Base-by-base conservation (phyloP, 768 basidiomycete species). In the Chalciporus piperatus region DNA sequence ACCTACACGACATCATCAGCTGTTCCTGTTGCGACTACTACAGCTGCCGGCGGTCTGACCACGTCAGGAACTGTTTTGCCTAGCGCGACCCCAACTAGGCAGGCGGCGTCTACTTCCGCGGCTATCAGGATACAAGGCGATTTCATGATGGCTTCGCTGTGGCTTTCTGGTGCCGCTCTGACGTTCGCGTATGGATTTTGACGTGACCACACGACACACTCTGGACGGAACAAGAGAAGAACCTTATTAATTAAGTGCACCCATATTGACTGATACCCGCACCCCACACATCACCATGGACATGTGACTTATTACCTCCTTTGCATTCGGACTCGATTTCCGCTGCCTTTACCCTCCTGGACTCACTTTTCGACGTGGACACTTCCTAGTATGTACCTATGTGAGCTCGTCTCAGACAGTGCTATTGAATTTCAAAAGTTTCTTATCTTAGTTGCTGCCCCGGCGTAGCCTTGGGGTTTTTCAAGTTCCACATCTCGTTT, bases 1-100 rank as follows among this genome's bases (percentile, higher is more conserved):
- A 80, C 82, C 11, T 87, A 84, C 62, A 71, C 75, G 13, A 76
- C 72, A 0, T 14, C 28, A 4, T 3, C 13, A 4, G 49, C 38
- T 23, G 41, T 14, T 9, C 52, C 60, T 2, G 35, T 51, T 17
- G 7, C 60, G 11, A 58, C 66, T 10, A 4, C 19, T 13, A 23
- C 52, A 9, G n/a, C 16, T 6, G 6, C 32, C 32, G 32, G 32
- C 11, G 13, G 32, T 32, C 11, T 12, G 11, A 14, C 12, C 10
- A 32, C 32, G 8, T 28, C 35, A 37, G 25, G 41, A 35, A 9
- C 19, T 27, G 22, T 17, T 32, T 17, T 28, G 27, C 3, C 23
- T 7, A 13, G n/a, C 13, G 17, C 19, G 8, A 2, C 13, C 3
- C 32, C 33, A 6, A 20, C 35, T 25, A 4, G 23, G 27, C 37